phyloP scores from a whole-genome alignment of 2,329 filamentous ascomycete species.

The Colletotrichum lupini region DNA sequence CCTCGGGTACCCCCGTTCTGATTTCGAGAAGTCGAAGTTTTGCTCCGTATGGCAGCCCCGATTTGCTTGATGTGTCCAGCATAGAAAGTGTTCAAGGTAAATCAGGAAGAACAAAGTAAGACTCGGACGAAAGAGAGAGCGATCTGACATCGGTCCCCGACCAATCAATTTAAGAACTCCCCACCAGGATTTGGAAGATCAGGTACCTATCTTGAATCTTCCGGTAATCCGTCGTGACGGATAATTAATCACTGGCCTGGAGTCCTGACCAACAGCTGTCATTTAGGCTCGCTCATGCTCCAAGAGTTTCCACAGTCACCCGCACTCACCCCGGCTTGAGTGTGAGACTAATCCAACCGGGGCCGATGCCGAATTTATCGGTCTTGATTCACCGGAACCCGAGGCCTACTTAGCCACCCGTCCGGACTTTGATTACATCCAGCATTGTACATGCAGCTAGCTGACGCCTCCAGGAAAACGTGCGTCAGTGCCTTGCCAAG shows the following conservation, averaged over 20 bases:
- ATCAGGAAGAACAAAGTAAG: neutral
- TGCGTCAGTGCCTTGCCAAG: neutral
- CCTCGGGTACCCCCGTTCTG: neutral
- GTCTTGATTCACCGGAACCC: neutral
- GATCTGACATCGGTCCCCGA: constrained; percentile 21
- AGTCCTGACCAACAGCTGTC: neutral
- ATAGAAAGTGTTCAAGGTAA: neutral
- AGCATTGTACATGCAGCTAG: neutral
- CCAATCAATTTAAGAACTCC: neutral
- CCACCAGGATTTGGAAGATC: neutral
- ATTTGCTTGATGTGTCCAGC: neutral
- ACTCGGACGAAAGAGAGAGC: constrained; percentile 18
- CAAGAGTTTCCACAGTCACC: constrained; percentile 20
- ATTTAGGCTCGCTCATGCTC: neutral
- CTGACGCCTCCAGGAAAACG: neutral
- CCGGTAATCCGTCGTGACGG: neutral
- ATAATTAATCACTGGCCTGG: neutral
- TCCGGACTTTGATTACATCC: neutral
- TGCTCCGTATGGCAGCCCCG: neutral
- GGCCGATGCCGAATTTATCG: constrained; percentile 6
- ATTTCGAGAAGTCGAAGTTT: neutral
- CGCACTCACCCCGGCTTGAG: neutral
- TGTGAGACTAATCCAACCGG: constrained; percentile 1
- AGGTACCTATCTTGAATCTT: neutral
- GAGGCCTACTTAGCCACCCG: neutral